Evolutionary conservation across 1,139 yeast genomes (phyloP).

Genomic region (Dujonia santamariae): DNA sequence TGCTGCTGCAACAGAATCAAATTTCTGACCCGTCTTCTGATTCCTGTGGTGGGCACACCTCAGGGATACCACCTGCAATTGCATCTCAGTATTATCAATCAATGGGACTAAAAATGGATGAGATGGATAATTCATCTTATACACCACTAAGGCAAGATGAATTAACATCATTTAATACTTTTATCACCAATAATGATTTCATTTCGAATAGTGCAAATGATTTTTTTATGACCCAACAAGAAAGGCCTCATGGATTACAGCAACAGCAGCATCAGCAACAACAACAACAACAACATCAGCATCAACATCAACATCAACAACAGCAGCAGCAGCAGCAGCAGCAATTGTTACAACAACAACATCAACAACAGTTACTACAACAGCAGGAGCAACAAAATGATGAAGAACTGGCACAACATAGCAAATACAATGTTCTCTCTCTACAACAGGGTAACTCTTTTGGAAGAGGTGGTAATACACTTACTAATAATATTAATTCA

Average conservation of each 20-base stretch:
- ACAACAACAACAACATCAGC: not conserved
- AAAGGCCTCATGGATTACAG: not conserved
- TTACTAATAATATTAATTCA: no score
- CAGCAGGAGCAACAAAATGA: not conserved
- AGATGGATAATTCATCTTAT: not conserved
- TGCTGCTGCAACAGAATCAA: not conserved
- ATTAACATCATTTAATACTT: slow-evolving; percentile 11
- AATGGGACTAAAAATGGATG: slow-evolving; percentile 5
- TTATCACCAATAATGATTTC: slow-evolving; percentile 15
- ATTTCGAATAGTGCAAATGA: slow-evolving; percentile 10
- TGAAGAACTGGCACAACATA: no score
- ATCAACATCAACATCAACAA: not conserved
- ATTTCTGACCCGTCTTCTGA: no score
- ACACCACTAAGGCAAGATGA: slow-evolving; percentile 6
- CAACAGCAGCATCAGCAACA: not conserved
- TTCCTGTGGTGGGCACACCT: no score
- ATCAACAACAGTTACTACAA: slow-evolving; percentile 1
- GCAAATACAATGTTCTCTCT: no score
- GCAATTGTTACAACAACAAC: slow-evolving; percentile 3
- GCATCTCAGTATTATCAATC: slow-evolving; percentile 1
- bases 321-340: slow-evolving; percentile 7
- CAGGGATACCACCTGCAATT: no score
- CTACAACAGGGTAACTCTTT: no score
- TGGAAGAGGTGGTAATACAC: no score
- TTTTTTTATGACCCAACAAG: not conserved